Percentiles rank a stretch among this genome's conserved stretches.
Evolutionary conservation across 148 eudicot genomes (phyloP).

Genomic region (Chenopodium quinoa): DNA sequence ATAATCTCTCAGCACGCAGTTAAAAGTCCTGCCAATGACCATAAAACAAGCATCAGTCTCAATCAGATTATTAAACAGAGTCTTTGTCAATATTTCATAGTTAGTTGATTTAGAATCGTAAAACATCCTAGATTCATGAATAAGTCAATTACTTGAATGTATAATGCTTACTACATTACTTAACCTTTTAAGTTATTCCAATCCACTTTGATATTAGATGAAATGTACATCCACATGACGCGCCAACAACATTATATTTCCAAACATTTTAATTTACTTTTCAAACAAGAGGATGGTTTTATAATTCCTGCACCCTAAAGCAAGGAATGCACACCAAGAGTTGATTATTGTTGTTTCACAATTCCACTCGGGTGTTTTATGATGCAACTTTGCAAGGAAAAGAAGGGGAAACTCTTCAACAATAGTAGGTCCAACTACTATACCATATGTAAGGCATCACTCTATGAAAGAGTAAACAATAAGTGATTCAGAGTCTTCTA

Average conservation of each 20-base stretch:
- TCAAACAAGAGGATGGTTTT: not conserved
- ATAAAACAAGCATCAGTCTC: not conserved
- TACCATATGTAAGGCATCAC: too few relatives aligned
- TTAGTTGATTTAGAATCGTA: too few relatives aligned
- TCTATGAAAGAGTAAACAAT: too few relatives aligned
- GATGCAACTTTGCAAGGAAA: constrained; percentile 1
- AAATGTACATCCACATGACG: too few relatives aligned
- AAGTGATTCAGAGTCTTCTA: too few relatives aligned
- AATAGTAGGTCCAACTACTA: too few relatives aligned
- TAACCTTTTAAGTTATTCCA: not conserved
- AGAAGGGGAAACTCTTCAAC: too few relatives aligned
- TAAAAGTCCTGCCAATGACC: constrained; percentile 1
- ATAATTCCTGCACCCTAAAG: not conserved
- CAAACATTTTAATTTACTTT: too few relatives aligned
- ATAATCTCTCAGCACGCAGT: not conserved
- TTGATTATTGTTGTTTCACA: not conserved
- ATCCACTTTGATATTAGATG: not conserved
- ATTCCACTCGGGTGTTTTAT: not conserved
- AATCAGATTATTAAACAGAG: not conserved
- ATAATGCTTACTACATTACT: not conserved
- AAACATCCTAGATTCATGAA: not conserved
- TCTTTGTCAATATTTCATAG: not conserved
- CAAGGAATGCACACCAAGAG: not conserved
- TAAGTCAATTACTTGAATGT: not conserved
- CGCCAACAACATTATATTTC: too few relatives aligned